Percentiles rank a stretch among this genome's conserved stretches.
These are phyloP conservation scores for Boechera retrofracta DNA, from an alignment of 345 rosid species.

Conservation along the genomic window DNA sequence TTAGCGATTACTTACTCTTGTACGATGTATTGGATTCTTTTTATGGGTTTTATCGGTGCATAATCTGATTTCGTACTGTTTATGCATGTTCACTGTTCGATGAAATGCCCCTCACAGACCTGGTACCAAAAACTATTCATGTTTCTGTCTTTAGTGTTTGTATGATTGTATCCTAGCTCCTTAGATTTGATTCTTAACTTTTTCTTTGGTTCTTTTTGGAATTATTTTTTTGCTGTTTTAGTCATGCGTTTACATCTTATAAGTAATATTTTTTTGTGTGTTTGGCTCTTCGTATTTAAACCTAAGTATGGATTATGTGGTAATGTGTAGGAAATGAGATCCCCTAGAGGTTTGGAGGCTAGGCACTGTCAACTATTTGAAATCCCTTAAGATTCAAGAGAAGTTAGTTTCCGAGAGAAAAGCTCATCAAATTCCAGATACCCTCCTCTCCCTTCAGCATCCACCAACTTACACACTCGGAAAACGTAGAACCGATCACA, in stretches of 20 bases:
- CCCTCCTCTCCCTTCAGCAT: slow-evolving; percentile 78
- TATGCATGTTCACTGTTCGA: slow-evolving; percentile 36
- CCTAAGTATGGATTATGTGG: neutral
- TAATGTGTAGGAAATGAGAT: slow-evolving; percentile 63
- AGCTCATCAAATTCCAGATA: slow-evolving; percentile 59
- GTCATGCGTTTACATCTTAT: slow-evolving; percentile 8
- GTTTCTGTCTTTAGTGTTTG: slow-evolving; percentile 4
- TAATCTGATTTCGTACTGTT: neutral
- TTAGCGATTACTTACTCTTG: neutral
- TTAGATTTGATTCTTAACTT: slow-evolving; percentile 4
- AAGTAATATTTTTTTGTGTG: neutral
- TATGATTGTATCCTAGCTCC: slow-evolving; percentile 11
- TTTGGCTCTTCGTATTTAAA: neutral
- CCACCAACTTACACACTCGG: slow-evolving; percentile 88
- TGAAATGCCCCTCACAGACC: slow-evolving; percentile 38
- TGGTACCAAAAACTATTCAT: neutral
- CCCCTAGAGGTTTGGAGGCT: slow-evolving; percentile 69
- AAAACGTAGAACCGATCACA: slow-evolving; percentile 76
- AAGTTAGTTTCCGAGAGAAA: slow-evolving; percentile 66
- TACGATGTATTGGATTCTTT: neutral
- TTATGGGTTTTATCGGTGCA: neutral
- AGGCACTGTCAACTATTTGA: slow-evolving; percentile 73
- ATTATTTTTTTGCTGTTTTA: neutral
- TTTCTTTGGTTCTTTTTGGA: neutral
- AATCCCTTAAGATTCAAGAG: slow-evolving; percentile 83